phyloP scores from a whole-genome alignment of 306 rosid species.

The Cicer cuneatum region DNA sequence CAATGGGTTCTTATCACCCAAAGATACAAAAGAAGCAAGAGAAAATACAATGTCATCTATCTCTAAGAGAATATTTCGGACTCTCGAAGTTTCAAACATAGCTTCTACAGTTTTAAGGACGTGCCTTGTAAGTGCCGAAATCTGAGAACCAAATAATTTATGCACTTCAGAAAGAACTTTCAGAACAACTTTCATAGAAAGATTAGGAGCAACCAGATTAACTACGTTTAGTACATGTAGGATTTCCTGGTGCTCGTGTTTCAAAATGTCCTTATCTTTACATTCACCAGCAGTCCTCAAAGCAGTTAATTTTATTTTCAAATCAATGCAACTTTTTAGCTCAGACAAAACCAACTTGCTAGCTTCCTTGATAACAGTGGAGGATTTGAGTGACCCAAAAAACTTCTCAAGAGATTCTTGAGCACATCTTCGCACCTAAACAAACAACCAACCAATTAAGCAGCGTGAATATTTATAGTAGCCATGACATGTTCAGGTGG shows the following conservation, averaged over 20 bases:
- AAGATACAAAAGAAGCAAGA: conserved; percentile 70
- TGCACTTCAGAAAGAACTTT: conserved; percentile 61
- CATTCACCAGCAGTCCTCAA: conserved; percentile 47
- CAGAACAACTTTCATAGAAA: conserved; percentile 60
- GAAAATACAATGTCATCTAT: conserved; percentile 58
- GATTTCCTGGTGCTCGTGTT: conserved; percentile 66
- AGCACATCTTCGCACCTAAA: conserved; percentile 86
- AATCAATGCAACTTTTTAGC: conserved; percentile 64
- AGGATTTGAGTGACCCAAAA: conserved; percentile 60
- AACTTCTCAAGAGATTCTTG: conserved; percentile 77
- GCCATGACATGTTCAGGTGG: not conserved
- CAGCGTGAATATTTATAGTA: not conserved
- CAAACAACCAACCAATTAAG: conserved; percentile 32
- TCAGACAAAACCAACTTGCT: conserved; percentile 77
- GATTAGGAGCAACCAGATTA: conserved; percentile 66
- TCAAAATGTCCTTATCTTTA: conserved; percentile 48
- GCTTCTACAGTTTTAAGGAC: conserved; percentile 66
- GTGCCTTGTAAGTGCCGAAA: conserved; percentile 67
- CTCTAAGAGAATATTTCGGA: conserved; percentile 52
- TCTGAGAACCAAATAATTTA: conserved; percentile 58
- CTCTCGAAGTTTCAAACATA: conserved; percentile 61
- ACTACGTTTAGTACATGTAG: conserved; percentile 72
- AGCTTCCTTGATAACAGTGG: conserved; percentile 64
- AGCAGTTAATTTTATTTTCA: conserved; percentile 53
- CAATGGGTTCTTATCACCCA: conserved; percentile 71